Conservation (phyloP, 1,284 basidiomycete genomes). For the Ceratobasidium sp. region DNA sequence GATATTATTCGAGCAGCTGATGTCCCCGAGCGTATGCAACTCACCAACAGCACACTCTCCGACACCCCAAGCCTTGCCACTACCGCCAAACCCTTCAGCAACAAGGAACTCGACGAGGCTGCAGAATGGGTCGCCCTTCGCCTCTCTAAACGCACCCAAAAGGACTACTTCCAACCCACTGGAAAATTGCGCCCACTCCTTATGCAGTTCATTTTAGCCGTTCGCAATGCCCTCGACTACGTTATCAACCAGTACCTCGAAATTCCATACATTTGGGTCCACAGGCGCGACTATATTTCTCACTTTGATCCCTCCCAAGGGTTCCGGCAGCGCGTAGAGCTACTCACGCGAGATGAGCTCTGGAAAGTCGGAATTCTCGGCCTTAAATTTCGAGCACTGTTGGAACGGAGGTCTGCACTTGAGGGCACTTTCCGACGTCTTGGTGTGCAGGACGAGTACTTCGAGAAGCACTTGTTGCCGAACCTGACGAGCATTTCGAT, state of each 20-base stretch:
- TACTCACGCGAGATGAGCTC: conserved; percentile 81
- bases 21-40: conserved; percentile 96
- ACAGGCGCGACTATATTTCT: conserved; percentile 90
- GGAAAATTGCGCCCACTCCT: conserved; percentile 70
- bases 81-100: conserved; percentile 68
- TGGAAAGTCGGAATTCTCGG: conserved; percentile 90
- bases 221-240: conserved; percentile 82
- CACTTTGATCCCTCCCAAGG: conserved; percentile 66
- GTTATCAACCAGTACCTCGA: conserved; percentile 90
- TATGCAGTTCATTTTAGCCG: conserved; percentile 78
- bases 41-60: conserved; percentile 87
- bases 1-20: conserved; percentile 91
- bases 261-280: conserved; percentile 94
- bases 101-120: conserved; percentile 77
- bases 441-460: conserved; percentile 74
- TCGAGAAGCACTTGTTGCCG: conserved; percentile 70
- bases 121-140: conserved; percentile 90
- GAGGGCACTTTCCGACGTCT: conserved; percentile 72
- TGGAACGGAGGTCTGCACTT: conserved; percentile 76
- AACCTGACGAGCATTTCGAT: conserved; percentile 84
- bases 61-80: conserved; percentile 70
- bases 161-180: conserved; percentile 74
- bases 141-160: conserved; percentile 80
- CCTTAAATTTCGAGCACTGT: conserved; percentile 85
- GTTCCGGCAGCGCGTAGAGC: conserved; percentile 61